phyloP scores from a whole-genome alignment of 1,139 yeast genomes.

The Taphrina betulina region DNA sequence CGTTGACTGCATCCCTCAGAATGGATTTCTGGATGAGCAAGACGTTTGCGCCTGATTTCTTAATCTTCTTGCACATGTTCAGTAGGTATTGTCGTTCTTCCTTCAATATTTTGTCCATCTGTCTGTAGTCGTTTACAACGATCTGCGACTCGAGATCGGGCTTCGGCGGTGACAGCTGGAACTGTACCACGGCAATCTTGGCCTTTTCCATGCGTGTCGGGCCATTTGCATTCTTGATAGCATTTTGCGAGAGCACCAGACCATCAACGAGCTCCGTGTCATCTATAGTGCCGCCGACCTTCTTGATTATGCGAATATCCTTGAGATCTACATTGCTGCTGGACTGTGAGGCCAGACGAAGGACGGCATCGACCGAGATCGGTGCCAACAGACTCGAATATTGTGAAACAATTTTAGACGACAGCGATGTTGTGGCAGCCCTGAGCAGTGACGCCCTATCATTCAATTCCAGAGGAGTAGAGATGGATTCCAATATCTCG shows the following conservation, averaged over 20 bases:
- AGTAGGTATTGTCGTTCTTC: conserved; percentile 95
- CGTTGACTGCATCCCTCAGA: conserved; percentile 95
- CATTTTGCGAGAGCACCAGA: conserved; percentile 87
- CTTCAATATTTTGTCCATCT: conserved; percentile 96
- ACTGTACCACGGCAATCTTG: conserved; percentile 83
- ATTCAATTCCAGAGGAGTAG: conserved; percentile 66
- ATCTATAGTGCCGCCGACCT: conserved; percentile 96
- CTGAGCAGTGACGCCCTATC: conserved; percentile 81
- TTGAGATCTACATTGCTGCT: conserved; percentile 76
- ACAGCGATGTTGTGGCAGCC: conserved; percentile 92
- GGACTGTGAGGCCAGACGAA: conserved; percentile 58
- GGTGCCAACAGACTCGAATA: conserved; percentile 83
- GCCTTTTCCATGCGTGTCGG: conserved; percentile 95
- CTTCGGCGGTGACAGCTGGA: conserved; percentile 96
- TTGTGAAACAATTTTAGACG: conserved; percentile 86
- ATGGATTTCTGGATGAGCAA: conserved; percentile 90
- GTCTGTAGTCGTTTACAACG: conserved; percentile 95
- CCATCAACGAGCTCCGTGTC: conserved; percentile 93
- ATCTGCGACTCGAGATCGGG: conserved; percentile 98
- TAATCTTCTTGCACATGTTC: conserved; percentile 92
- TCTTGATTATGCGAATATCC: conserved; percentile 84
- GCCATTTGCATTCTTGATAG: conserved; percentile 90
- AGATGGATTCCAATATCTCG: conserved; percentile 79
- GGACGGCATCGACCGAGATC: conserved; percentile 88
- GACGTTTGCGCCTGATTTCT: conserved; percentile 95